Evolutionary conservation across 140 eudicot species (phyloP).

Genomic region (Senecio squalidus): DNA sequence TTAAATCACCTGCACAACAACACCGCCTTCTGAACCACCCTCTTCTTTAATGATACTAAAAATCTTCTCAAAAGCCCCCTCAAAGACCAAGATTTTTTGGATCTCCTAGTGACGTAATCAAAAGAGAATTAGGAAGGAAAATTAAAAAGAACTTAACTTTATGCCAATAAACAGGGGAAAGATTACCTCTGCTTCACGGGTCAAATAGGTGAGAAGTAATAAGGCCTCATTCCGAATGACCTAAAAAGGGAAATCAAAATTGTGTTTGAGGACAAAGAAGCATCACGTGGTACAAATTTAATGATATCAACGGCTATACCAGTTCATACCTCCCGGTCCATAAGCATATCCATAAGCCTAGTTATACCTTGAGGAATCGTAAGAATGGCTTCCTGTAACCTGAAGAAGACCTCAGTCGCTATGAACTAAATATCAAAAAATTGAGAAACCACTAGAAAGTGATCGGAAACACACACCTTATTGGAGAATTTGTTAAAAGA

Average conservation of each 20-base stretch:
- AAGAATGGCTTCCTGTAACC: slow-evolving; percentile 97
- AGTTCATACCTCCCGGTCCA: slow-evolving; percentile 91
- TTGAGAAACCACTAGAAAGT: neutral
- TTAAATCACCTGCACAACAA: slow-evolving; percentile 83
- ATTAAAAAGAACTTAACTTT: neutral
- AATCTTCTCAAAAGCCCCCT: slow-evolving; percentile 98
- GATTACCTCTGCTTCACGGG: slow-evolving; percentile 93
- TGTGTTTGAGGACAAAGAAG: neutral
- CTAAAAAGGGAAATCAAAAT: slow-evolving; percentile 29
- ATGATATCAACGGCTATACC: slow-evolving; percentile 6
- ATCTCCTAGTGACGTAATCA: slow-evolving; percentile 55
- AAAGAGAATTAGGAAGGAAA: slow-evolving; percentile 1
- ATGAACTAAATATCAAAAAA: neutral
- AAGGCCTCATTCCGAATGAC: slow-evolving; percentile 95
- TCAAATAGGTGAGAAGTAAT: slow-evolving; percentile 87
- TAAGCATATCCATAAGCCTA: slow-evolving; percentile 96
- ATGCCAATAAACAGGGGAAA: neutral
- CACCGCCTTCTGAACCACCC: slow-evolving; percentile 99
- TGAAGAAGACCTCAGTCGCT: slow-evolving; percentile 31
- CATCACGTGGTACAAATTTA: neutral
- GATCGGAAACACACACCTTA: slow-evolving; percentile 41
- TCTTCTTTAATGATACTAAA: slow-evolving; percentile 87
- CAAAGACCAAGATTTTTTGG: slow-evolving; percentile 96
- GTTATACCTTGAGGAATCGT: slow-evolving; percentile 91
- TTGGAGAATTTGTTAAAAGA: slow-evolving; percentile 77